A percentile compares a stretch with the other conserved stretches of the same genome.
phyloP scores from a whole-genome alignment of 352 stramenopile species.

The Phytophthora litchii region DNA sequence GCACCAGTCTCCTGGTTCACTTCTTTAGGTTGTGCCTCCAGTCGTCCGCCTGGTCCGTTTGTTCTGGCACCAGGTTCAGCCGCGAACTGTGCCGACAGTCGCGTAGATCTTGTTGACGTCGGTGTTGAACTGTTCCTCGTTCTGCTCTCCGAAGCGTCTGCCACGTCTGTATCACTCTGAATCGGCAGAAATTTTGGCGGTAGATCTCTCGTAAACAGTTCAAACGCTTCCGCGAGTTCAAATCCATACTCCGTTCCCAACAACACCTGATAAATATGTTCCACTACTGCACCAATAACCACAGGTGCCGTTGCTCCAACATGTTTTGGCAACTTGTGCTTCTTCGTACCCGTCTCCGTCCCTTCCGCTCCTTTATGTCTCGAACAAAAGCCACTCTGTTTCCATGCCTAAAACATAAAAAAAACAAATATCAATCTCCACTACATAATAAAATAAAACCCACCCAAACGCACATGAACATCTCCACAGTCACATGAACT shows the following conservation, averaged over 20 bases:
- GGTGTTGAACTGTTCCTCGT: constrained; percentile 1
- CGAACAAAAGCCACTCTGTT: constrained; percentile 76
- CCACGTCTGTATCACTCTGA: constrained; percentile 44
- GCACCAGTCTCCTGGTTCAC: constrained; percentile 18
- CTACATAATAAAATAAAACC: neutral
- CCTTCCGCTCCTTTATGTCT: constrained; percentile 70
- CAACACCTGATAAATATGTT: constrained; percentile 77
- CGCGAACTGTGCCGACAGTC: constrained; percentile 30
- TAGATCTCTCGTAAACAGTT: constrained; percentile 69
- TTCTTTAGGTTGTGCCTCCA: constrained; percentile 31
- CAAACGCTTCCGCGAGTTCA: constrained; percentile 72
- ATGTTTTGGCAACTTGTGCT: constrained; percentile 70
- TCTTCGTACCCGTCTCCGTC: constrained; percentile 42
- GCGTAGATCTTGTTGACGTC: constrained; percentile 11
- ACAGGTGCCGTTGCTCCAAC: constrained; percentile 54
- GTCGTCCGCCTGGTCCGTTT: constrained; percentile 31
- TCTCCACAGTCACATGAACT: constrained; percentile 89
- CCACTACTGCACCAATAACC: constrained; percentile 78
- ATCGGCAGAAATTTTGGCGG: constrained; percentile 51
- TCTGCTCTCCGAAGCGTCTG: constrained; percentile 14
- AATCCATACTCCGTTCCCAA: constrained; percentile 72
- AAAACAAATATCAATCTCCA: constrained; percentile 7
- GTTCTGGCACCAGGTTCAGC: constrained; percentile 22
- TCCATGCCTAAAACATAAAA: constrained; percentile 65
- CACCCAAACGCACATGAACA: constrained; percentile 53